Base-by-base conservation (phyloP, 2,329 filamentous ascomycete species). In the Cephalotrichum gorgonifer region DNA sequence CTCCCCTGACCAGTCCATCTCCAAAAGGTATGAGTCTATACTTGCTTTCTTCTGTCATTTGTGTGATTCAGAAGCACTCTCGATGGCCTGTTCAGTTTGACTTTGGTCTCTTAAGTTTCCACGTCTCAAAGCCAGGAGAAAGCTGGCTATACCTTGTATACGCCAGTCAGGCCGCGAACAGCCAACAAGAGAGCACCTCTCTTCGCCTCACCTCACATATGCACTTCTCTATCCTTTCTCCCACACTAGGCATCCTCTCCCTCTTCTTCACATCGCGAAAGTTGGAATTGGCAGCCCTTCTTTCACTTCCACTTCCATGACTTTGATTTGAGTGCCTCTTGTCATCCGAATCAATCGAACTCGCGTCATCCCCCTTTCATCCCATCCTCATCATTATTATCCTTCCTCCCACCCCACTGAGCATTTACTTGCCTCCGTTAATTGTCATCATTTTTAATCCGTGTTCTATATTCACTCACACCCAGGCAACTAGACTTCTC, bases 81-180 rank as follows among this genome's bases (percentile, higher is more conserved):
- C 35, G n/a, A 39, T 39, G 35, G 22, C 17, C 35, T 39, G 35
- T 39, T 39, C 35, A 5, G 9, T 39, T 38, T 20, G 9, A 20
- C n/a, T 20, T 9, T 20, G 35, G 9, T 9, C 20, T 17, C 43
- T 38, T 48, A 43, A 48, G 46, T 48, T 48, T 43, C 46, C 46
- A 26, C 46, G 23, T 27, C 22, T 26, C 23, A 9, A 9, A 9
- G 6, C 20, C 6, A 39, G 35, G 35, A 39, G 35, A n/a, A n/a
- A 39, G 35, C 35, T 3, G 17, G n/a, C 35, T 47, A 17, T 27
- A 15, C 42, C 42, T 44, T 28, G 22, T 39, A 39, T 20, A 20
- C 22, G 35, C 35, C 17, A 20, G 35, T n/a, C 35, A 20, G 35
- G 12, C 12, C 30, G 35, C 17, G 17, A 20, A 39, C 33, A 4